Evolutionary conservation across 192 early-diverging fungal species (phyloP), one percentile per base, ranked within the genome.

Genomic region (Podila horticola): DNA sequence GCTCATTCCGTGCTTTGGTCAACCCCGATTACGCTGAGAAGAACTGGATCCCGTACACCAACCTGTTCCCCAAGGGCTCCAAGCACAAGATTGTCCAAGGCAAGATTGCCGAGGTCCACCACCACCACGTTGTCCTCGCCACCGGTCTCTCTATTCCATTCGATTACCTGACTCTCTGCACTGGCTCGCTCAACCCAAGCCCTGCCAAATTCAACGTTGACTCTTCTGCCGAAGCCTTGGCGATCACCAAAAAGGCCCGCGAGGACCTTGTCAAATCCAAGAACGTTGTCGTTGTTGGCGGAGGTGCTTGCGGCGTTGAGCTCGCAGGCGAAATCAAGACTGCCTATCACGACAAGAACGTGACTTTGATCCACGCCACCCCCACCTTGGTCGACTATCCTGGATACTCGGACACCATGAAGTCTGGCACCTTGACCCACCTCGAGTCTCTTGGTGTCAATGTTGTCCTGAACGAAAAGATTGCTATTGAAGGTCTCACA

Each of bases 151-250:
- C 74, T 22, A 49, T 93, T 24, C 20, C 83, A 5, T 95, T 90
- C 50, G 88, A 95, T 71, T 95, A 91, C 74, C 66, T 91, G 52
- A 84, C 91, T 4, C 69, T 95, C 30, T 83, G 90, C 17, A 95
- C 92, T 1, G 94, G 94, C 0, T 83, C 87, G 8, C 67, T 31
- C 28, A 88, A 92, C 76, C 85, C 81, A 2, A 51, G 71, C 8
- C 91, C 91, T 0, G 82, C 79, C 30, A 87, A 90, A 41, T 76
- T 86, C 15, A 5, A 49, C 7, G 30, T 36, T 29, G 52, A 52
- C 31, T 68, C 76, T 13, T 72, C 83, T 4, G 19, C 60, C 0
- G 83, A 83, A 10, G 62, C 83, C 5, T 84, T 77, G 0, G 84
- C 79, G n/a, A 74, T 93, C 48, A 74, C 84, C n/a, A 58, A 69